A percentile compares a stretch with the other conserved stretches of the same genome.
phyloP scores from a whole-genome alignment of 805 yeast genomes.

The Lachancea quebecensis region DNA sequence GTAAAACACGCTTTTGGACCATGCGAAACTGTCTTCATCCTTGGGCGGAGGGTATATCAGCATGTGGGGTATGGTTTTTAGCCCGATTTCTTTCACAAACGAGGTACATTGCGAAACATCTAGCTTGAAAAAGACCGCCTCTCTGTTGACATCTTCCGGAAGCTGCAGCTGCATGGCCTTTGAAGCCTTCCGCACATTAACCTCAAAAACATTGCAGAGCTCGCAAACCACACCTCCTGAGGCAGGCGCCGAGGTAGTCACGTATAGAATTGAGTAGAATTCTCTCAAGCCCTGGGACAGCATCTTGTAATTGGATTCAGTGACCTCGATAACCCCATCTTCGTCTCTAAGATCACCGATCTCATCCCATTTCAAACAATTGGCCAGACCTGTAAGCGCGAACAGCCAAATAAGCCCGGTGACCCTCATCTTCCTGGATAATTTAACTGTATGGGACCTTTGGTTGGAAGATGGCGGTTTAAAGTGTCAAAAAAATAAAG shows the following conservation, averaged over 20 bases:
- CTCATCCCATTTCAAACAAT: constrained; percentile 12
- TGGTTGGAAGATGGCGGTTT: too few relatives aligned
- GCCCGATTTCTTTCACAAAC: constrained; percentile 36
- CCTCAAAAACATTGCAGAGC: constrained; percentile 41
- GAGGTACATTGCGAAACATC: constrained; percentile 43
- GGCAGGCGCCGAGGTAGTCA: constrained; percentile 42
- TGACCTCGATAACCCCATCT: constrained; percentile 38
- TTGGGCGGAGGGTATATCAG: constrained; percentile 55
- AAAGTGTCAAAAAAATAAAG: too few relatives aligned
- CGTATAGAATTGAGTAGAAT: constrained; percentile 43
- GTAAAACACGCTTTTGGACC: constrained; percentile 33
- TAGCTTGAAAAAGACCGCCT: constrained; percentile 41
- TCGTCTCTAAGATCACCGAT: constrained; percentile 17
- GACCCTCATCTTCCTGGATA: neutral
- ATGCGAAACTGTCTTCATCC: constrained; percentile 20
- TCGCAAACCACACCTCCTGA: constrained; percentile 37
- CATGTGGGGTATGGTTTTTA: constrained; percentile 56
- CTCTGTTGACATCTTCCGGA: constrained; percentile 30
- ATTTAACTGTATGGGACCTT: too few relatives aligned
- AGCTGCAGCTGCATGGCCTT: constrained; percentile 39
- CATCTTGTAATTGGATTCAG: constrained; percentile 34
- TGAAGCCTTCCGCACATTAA: constrained; percentile 37
- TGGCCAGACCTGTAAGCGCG: constrained; percentile 8
- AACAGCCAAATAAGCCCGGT: neutral
- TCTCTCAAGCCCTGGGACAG: constrained; percentile 44